Evolutionary conservation across 202 grass and related monocot genomes (phyloP).

Genomic region (Digitaria exilis): DNA sequence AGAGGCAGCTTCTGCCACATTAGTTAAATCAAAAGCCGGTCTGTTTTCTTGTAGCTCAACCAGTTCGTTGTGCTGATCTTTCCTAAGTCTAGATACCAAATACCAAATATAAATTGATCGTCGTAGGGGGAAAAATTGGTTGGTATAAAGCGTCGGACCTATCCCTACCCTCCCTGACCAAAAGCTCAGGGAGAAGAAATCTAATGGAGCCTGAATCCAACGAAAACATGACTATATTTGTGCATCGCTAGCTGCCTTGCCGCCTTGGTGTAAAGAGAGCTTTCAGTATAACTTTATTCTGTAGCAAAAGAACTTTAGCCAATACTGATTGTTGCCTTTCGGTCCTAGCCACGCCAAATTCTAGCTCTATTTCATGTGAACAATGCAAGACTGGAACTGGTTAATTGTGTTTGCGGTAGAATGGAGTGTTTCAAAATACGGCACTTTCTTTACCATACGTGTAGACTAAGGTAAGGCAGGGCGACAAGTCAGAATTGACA

Average conservation of each 20-base stretch:
- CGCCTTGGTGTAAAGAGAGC: constrained; percentile 12
- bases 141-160: background rate
- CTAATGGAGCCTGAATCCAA: constrained; percentile 16
- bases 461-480: background rate
- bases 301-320: background rate
- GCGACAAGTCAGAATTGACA: too few species aligned
- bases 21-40: background rate
- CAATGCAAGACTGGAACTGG: background rate
- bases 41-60: background rate
- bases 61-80: background rate
- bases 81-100: background rate
- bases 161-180: background rate
- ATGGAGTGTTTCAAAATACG: background rate
- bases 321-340: background rate
- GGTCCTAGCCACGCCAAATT: background rate
- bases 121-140: too few species aligned
- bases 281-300: background rate
- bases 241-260: background rate
- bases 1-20: background rate
- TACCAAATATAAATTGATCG: background rate
- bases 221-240: constrained; percentile 15
- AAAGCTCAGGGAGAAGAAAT: background rate
- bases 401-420: background rate
- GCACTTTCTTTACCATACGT: background rate
- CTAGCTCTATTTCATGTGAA: background rate